phyloP scores from a whole-genome alignment of 1,284 basidiomycete species.

The Retiboletus flavoniger region DNA sequence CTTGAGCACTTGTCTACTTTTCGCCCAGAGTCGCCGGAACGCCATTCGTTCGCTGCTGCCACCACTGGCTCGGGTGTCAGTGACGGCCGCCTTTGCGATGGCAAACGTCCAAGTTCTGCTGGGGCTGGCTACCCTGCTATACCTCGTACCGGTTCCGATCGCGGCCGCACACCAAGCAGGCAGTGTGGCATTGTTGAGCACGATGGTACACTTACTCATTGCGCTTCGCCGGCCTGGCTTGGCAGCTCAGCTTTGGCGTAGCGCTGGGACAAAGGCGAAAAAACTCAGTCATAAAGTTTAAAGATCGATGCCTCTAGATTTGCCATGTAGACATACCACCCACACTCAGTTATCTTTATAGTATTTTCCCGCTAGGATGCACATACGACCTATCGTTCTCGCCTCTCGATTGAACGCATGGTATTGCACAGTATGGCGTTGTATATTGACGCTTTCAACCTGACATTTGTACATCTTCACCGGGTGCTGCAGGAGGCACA shows the following conservation, averaged over 20 bases:
- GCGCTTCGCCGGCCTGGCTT: slow-evolving; percentile 70
- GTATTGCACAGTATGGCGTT: slow-evolving; percentile 14
- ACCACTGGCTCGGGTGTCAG: slow-evolving; percentile 59
- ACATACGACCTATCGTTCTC: background rate
- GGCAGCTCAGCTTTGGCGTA: slow-evolving; percentile 66
- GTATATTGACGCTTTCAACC: slow-evolving; percentile 43
- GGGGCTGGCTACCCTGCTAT: slow-evolving; percentile 90
- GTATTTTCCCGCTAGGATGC: background rate
- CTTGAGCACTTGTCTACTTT: slow-evolving; percentile 65
- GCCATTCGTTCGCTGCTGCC: slow-evolving; percentile 65
- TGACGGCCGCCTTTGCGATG: slow-evolving; percentile 73
- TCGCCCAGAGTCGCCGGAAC: slow-evolving; percentile 52
- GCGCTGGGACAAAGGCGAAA: slow-evolving; percentile 29
- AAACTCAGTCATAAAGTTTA: slow-evolving; percentile 8
- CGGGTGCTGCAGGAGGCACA: slow-evolving; percentile 33
- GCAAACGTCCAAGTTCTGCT: slow-evolving; percentile 86
- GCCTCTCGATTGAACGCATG: slow-evolving; percentile 6
- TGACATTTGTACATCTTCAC: slow-evolving; percentile 79
- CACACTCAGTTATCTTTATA: slow-evolving; percentile 29
- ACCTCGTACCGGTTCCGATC: slow-evolving; percentile 90
- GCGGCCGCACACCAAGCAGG: slow-evolving; percentile 96
- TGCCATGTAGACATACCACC: slow-evolving; percentile 15
- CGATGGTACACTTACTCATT: slow-evolving; percentile 76
- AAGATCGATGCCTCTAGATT: slow-evolving; percentile 6
- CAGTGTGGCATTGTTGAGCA: slow-evolving; percentile 84